These are phyloP conservation scores for Blastocystis sp. DNA, from an alignment of 352 stramenopile species.

Conservation along the genomic window DNA sequence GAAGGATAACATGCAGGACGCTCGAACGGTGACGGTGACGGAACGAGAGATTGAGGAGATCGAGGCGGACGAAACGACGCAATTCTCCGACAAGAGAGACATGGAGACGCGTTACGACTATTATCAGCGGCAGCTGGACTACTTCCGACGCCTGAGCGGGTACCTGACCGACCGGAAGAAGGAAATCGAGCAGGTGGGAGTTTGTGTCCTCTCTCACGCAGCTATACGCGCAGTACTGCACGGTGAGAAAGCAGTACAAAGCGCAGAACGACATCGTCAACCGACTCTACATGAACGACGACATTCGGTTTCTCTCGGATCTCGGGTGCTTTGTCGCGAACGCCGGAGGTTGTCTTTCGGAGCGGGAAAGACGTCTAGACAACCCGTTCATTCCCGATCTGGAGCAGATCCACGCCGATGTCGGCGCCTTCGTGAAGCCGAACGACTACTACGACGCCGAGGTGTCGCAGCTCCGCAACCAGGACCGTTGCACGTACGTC, in stretches of 20 bases:
- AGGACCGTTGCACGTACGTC: slow-evolving; percentile 13
- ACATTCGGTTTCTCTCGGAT: not conserved
- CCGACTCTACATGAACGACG: not conserved
- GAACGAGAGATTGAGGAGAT: slow-evolving; percentile 3
- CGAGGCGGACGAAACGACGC: not conserved
- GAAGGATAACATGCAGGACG: slow-evolving; percentile 5
- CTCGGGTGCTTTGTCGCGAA: not conserved
- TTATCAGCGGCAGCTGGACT: slow-evolving; percentile 7
- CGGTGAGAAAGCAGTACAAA: not conserved
- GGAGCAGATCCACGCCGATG: not conserved
- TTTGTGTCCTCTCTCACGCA: not conserved
- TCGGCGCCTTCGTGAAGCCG: not conserved
- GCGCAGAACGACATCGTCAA: not conserved
- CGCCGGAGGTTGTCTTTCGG: not conserved
- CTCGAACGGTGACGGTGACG: not conserved
- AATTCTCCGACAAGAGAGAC: not conserved
- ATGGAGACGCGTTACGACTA: slow-evolving; percentile 26
- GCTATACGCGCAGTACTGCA: not conserved
- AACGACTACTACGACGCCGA: not conserved
- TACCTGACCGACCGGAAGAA: not conserved
- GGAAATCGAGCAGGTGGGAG: not conserved
- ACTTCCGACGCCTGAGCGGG: slow-evolving; percentile 34
- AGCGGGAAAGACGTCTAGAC: not conserved
- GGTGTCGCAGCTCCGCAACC: not conserved
- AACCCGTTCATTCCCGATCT: not conserved